A percentile compares a stretch with the other conserved stretches of the same genome.
phyloP scores from a whole-genome alignment of 805 yeast species.

The Candida lessepsii region DNA sequence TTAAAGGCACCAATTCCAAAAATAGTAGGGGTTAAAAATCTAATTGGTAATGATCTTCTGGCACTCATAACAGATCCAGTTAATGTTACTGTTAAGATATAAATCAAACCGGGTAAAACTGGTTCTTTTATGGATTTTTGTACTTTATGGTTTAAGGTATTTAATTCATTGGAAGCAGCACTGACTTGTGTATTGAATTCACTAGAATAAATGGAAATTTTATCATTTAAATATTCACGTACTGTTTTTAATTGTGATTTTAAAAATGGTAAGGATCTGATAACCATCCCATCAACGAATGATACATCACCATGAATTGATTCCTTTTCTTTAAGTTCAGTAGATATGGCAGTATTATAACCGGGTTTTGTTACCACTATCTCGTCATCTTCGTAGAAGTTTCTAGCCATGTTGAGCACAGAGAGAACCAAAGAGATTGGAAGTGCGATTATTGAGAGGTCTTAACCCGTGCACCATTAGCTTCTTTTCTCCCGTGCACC shows the following conservation, averaged over 20 bases:
- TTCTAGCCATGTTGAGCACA: slow-evolving; percentile 27
- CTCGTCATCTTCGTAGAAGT: slow-evolving; percentile 56
- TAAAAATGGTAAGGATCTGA: slow-evolving; percentile 47
- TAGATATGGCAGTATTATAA: slow-evolving; percentile 34
- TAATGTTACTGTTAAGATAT: slow-evolving; percentile 54
- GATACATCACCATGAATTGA: slow-evolving; percentile 38
- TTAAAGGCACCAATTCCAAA: slow-evolving; percentile 47
- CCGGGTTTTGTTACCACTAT: slow-evolving; percentile 50
- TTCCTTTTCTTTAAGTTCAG: slow-evolving; percentile 38
- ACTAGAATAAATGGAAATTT: slow-evolving; percentile 37
- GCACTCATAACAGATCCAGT: slow-evolving; percentile 55
- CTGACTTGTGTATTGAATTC: slow-evolving; percentile 48
- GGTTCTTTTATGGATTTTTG: slow-evolving; percentile 47
- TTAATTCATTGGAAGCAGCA: slow-evolving; percentile 45
- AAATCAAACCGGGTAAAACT: slow-evolving; percentile 52
- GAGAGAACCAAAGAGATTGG: background rate
- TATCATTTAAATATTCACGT: slow-evolving; percentile 39
- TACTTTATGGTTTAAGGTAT: slow-evolving; percentile 28
- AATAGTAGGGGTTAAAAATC: slow-evolving; percentile 51
- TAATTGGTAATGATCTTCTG: slow-evolving; percentile 45
- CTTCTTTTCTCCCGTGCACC: too few relatives aligned
- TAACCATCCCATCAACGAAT: slow-evolving; percentile 53
- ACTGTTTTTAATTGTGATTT: slow-evolving; percentile 42
- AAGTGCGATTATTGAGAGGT: too few relatives aligned
- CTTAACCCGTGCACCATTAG: too few relatives aligned